A percentile compares a stretch with the other conserved stretches of the same genome.
Evolutionary conservation across 768 basidiomycete species (phyloP).

Genomic region (Stropharia rugosoannulata): DNA sequence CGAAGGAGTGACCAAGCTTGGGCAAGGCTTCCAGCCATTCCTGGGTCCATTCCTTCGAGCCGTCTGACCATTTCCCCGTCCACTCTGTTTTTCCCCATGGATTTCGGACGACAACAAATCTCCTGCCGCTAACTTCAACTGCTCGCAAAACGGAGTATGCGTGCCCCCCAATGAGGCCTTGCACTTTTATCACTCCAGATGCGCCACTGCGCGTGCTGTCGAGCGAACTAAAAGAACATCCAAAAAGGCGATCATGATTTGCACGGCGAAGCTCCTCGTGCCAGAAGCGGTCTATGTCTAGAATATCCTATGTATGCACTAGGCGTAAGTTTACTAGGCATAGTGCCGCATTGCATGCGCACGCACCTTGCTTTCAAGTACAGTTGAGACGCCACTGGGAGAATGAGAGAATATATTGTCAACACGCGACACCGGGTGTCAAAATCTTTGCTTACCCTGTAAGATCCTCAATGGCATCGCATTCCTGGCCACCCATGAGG

Average conservation of each 20-base stretch:
- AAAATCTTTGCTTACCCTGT: conserved; percentile 38
- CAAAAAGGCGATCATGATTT: conserved; percentile 52
- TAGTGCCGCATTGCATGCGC: background rate
- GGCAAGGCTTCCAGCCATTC: conserved; percentile 43
- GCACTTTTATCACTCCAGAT: conserved; percentile 20
- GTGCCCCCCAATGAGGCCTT: conserved; percentile 40
- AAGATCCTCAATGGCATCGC: conserved; percentile 55
- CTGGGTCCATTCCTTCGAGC: conserved; percentile 47
- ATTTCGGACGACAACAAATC: conserved; percentile 49
- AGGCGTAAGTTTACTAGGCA: background rate
- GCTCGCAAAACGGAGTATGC: conserved; percentile 49
- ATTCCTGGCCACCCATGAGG: conserved; percentile 38
- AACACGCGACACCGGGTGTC: background rate
- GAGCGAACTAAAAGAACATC: conserved; percentile 44
- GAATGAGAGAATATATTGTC: background rate
- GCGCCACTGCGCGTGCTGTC: conserved; percentile 31
- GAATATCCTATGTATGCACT: conserved; percentile 35
- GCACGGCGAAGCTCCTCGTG: conserved; percentile 48
- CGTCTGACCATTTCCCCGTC: conserved; percentile 51
- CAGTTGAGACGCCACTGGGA: conserved; percentile 42
- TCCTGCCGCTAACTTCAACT: conserved; percentile 41
- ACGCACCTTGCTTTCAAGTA: conserved; percentile 38
- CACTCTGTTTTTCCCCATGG: conserved; percentile 51
- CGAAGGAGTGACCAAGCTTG: conserved; percentile 40
- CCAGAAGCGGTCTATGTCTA: conserved; percentile 53